Percentiles rank a stretch among this genome's conserved stretches.
Conservation (phyloP, 768 basidiomycete species). For the Lactarius sanguifluus region DNA sequence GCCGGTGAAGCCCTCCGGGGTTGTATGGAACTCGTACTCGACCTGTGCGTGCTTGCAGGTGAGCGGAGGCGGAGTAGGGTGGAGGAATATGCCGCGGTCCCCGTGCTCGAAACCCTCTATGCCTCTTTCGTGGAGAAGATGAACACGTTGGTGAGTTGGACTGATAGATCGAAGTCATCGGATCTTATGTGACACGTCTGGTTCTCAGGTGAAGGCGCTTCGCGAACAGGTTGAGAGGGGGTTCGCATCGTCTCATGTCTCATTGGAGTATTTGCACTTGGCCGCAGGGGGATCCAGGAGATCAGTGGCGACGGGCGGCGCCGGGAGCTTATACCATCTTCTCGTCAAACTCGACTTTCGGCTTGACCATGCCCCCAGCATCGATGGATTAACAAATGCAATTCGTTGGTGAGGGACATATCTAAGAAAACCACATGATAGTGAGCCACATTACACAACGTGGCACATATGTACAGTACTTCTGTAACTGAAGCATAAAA, state of each 20-base stretch:
- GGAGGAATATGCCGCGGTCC: slow-evolving; percentile 65
- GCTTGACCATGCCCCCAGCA: background rate
- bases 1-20: slow-evolving; percentile 65
- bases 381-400: slow-evolving; percentile 6
- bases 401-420: slow-evolving; percentile 18
- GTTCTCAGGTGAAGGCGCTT: slow-evolving; percentile 52
- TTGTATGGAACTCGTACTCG: slow-evolving; percentile 62
- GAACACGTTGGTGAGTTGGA: slow-evolving; percentile 52
- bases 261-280: slow-evolving; percentile 28
- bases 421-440: slow-evolving; percentile 13
- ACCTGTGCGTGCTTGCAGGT: slow-evolving; percentile 64
- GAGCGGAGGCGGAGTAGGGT: slow-evolving; percentile 54
- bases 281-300: slow-evolving; percentile 17
- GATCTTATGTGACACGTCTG: slow-evolving; percentile 18
- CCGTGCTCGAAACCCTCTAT: slow-evolving; percentile 54
- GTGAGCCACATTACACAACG: slow-evolving; percentile 18
- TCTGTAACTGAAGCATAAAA: slow-evolving; percentile 28
- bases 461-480: slow-evolving; percentile 15
- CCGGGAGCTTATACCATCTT: slow-evolving; percentile 28
- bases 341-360: slow-evolving; percentile 28
- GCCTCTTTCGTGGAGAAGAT: slow-evolving; percentile 55
- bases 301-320: slow-evolving; percentile 23
- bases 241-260: slow-evolving; percentile 25
- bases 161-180: background rate
- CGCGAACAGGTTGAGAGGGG: slow-evolving; percentile 57